Conservation (phyloP, 2,329 filamentous ascomycete genomes). For the Sclerotinia glacialis region DNA sequence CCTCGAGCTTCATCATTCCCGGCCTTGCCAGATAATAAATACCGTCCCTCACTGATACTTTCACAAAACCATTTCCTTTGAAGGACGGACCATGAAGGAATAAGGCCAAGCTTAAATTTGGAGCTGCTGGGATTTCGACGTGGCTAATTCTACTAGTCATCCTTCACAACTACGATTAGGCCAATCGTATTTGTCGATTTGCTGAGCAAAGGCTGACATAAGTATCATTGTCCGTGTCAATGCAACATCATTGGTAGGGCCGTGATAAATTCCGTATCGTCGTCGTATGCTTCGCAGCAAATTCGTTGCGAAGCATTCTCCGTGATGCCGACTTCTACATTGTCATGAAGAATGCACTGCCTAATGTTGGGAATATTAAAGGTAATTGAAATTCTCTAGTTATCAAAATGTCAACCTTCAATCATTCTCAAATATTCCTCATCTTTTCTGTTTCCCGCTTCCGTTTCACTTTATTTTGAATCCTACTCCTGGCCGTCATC, state of each 20-base stretch:
- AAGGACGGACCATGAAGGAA: neutral
- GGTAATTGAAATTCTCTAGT: neutral
- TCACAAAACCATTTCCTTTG: too few species aligned
- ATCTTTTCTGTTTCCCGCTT: neutral
- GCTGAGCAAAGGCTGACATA: neutral
- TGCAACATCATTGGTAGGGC: neutral
- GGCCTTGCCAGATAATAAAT: too few species aligned
- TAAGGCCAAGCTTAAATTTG: neutral
- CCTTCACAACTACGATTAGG: neutral
- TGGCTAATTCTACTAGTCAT: neutral
- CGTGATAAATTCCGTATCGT: conserved; percentile 2
- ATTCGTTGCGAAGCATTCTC: neutral
- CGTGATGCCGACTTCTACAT: neutral
- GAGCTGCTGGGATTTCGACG: neutral
- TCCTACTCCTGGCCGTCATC: too few species aligned
- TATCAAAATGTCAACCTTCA: neutral
- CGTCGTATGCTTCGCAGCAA: conserved; percentile 1
- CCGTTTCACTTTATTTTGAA: neutral
- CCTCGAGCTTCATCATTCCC: too few species aligned
- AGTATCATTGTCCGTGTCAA: too few species aligned
- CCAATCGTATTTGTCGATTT: neutral
- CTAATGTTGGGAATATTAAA: conserved; percentile 9
- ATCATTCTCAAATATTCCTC: neutral
- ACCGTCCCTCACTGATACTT: too few species aligned
- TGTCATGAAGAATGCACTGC: neutral